phyloP scores from a whole-genome alignment of 2,329 filamentous ascomycete genomes.

The Rosellinia necatrix region DNA sequence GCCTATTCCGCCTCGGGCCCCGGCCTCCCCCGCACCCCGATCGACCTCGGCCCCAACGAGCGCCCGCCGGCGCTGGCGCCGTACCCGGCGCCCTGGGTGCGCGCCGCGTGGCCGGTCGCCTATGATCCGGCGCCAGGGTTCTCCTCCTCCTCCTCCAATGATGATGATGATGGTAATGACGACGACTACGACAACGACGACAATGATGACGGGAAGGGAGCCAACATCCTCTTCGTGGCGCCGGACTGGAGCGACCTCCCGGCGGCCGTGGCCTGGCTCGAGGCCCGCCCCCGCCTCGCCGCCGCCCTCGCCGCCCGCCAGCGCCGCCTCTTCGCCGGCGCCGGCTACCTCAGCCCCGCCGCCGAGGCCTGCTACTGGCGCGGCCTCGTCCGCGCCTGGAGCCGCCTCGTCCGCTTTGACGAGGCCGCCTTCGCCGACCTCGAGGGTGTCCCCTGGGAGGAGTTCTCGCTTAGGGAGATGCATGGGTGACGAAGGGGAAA shows the following conservation, averaged over 20 bases:
- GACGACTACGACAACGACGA: too few relatives aligned
- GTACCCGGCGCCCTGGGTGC: conserved; percentile 39
- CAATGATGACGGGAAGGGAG: too few relatives aligned
- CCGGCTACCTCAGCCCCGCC: conserved; percentile 54
- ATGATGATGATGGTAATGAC: too few relatives aligned
- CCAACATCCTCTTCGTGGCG: conserved; percentile 52
- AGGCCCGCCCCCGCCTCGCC: conserved; percentile 48
- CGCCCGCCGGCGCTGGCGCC: conserved; percentile 11
- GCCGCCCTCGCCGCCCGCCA: conserved; percentile 54
- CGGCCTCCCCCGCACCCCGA: conserved; percentile 20
- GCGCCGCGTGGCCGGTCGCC: conserved; percentile 45
- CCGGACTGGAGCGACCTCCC: conserved; percentile 58
- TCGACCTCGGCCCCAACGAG: conserved; percentile 13
- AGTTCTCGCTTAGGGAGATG: conserved; percentile 43
- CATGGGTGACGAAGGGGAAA: conserved; percentile 29
- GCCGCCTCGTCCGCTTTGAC: conserved; percentile 44
- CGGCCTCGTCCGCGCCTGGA: conserved; percentile 53
- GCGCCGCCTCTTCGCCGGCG: conserved; percentile 48
- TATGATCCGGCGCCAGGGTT: too few relatives aligned
- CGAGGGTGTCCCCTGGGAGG: conserved; percentile 47
- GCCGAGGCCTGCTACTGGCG: conserved; percentile 61
- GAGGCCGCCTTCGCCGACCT: conserved; percentile 43
- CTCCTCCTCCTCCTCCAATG: conserved; percentile 25
- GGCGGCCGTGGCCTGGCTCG: conserved; percentile 51
- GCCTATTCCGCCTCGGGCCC: neutral